phyloP scores from a whole-genome alignment of 805 yeast genomes.

The Blastobotrys mokoenaii region DNA sequence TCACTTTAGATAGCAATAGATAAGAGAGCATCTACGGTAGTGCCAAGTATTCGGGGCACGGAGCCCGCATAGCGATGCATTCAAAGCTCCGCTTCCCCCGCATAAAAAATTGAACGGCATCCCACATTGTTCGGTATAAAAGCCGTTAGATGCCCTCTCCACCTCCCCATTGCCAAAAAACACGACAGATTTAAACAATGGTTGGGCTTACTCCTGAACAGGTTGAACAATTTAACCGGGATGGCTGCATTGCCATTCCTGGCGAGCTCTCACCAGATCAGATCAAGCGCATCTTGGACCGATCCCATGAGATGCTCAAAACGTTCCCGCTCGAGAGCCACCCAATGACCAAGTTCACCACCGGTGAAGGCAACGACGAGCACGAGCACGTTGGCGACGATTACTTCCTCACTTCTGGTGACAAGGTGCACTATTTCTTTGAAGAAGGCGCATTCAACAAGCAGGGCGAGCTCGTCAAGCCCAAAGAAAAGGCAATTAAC shows the following conservation, averaged over 20 bases:
- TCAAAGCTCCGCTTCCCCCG: too few species aligned
- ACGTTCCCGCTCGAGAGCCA: conserved; percentile 48
- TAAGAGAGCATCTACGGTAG: too few species aligned
- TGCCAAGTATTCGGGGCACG: too few species aligned
- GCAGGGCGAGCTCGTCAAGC: conserved; percentile 42
- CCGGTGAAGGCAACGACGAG: conserved; percentile 37
- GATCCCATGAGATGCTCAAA: conserved; percentile 38
- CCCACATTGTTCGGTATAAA: too few species aligned
- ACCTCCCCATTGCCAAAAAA: too few species aligned
- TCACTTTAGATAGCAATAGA: too few species aligned
- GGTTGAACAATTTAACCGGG: conserved; percentile 35
- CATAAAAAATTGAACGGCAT: too few species aligned
- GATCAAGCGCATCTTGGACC: conserved; percentile 33
- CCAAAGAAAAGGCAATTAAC: conserved; percentile 53
- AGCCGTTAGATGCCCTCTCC: too few species aligned
- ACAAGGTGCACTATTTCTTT: conserved; percentile 60
- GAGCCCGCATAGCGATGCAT: too few species aligned
- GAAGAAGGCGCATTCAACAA: conserved; percentile 61
- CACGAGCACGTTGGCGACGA: conserved; percentile 62
- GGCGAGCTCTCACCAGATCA: conserved; percentile 41
- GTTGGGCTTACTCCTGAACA: conserved; percentile 40
- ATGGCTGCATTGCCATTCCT: conserved; percentile 58
- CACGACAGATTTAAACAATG: conserved; percentile 3
- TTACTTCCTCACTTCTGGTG: conserved; percentile 61
- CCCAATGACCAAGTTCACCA: conserved; percentile 64